These are phyloP conservation scores for Juglanconis oblonga DNA, from an alignment of 2,329 filamentous ascomycete genomes.

Conservation along the genomic window DNA sequence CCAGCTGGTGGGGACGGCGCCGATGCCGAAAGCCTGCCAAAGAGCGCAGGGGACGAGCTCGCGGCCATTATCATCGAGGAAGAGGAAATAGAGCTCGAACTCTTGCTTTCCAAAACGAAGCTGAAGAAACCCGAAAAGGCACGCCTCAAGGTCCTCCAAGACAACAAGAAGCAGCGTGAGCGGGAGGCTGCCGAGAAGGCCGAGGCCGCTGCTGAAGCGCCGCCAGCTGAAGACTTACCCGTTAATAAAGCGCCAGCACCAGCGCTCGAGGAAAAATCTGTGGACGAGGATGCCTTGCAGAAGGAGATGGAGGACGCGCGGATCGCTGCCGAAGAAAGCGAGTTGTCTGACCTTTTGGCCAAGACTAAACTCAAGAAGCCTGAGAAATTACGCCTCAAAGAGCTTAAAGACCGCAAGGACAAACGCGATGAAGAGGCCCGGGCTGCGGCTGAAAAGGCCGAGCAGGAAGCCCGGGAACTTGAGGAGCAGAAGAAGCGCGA, in stretches of 20 bases:
- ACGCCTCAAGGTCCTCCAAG: conserved; percentile 13
- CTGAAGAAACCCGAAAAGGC: conserved; percentile 10
- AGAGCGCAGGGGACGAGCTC: neutral
- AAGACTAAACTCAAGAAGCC: conserved; percentile 8
- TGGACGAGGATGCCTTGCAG: conserved; percentile 10
- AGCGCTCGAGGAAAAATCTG: neutral
- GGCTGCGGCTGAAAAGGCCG: conserved; percentile 7
- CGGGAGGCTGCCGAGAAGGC: conserved; percentile 8
- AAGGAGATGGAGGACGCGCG: neutral
- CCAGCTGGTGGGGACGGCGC: neutral
- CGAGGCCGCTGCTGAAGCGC: neutral
- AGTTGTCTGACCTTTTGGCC: conserved; percentile 10
- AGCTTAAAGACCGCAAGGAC: conserved; percentile 14
- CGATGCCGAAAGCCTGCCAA: neutral
- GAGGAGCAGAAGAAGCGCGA: conserved; percentile 8
- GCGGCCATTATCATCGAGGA: conserved; percentile 12
- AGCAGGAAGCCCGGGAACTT: conserved; percentile 12
- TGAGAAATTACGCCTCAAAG: conserved; percentile 13
- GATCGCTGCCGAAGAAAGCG: conserved; percentile 15
- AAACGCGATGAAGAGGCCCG: conserved; percentile 12
- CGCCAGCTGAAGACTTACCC: neutral
- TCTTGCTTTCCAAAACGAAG: conserved; percentile 10
- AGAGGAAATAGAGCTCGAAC: conserved; percentile 14
- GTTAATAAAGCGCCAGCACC: neutral
- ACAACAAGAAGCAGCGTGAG: conserved; percentile 11